Evolutionary conservation across 768 basidiomycete species (phyloP), one percentile per base, ranked within the genome.

Genomic region (Mycena haematopus): DNA sequence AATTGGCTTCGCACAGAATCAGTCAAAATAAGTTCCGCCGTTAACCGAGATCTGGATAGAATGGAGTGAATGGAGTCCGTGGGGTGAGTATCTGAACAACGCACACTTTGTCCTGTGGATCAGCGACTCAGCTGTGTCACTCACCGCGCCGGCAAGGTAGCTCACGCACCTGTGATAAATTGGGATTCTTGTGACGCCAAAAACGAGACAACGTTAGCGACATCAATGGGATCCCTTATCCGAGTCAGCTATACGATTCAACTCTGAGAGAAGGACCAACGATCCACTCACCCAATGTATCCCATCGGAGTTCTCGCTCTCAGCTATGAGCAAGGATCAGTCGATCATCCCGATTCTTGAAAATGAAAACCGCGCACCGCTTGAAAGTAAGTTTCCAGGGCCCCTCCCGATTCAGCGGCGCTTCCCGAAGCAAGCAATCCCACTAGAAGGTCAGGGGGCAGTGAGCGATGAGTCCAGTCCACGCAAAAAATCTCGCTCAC

Each of bases 131-230:
- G 52, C 36, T 24, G 15, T 14, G 25, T 8, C 22, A 8, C 27
- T 13, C 9, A 31, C 9, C 7, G 35, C 29, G 19, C 25, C 3
- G 15, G 22, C 35, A 38, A 42, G n/a, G 40, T 2, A 42, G 7
- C 19, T 17, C 8, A 6, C 22, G n/a, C 27, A 70, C 76, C 76
- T 0, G 76, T 75, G 14, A 75, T 71, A 36, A 71, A 76, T 36
- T 61, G 53, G 0, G 76, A 73, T 24, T 76, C 72, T 22, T 70
- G 60, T 8, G 74, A 72, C 11, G 72, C 75, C 21, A 77, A 65
- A 66, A 74, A 76, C 10, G 76, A 73, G 3, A 77, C 76, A 3
- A 75, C 46, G 14, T 62, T 62, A 0, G 75, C 73, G 33, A 77
- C 58, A 31, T 64, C 63, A 9, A 36, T 24, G n/a, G 58, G 45